A percentile compares a stretch with the other conserved stretches of the same genome.
These are phyloP conservation scores for Talaromyces atroroseus DNA, from an alignment of 2,329 filamentous ascomycete species.

Conservation along the genomic window DNA sequence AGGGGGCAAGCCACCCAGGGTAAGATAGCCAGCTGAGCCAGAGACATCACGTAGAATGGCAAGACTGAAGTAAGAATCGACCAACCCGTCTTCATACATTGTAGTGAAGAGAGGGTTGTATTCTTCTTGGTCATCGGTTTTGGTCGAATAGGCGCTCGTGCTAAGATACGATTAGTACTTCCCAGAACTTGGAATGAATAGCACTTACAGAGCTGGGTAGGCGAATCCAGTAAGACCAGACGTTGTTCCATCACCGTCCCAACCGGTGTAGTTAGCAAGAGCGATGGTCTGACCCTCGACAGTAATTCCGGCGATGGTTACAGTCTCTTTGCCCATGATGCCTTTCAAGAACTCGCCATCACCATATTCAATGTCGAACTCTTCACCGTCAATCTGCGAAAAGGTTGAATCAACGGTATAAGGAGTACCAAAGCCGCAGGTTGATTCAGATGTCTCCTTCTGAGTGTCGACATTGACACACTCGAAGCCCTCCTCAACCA, in stretches of 20 bases:
- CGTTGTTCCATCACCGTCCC: conserved; percentile 41
- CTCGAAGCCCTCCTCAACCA: conserved; percentile 29
- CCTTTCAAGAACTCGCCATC: conserved; percentile 20
- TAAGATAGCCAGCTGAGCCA: conserved; percentile 37
- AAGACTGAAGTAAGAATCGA: conserved; percentile 46
- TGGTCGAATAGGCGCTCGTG: conserved; percentile 19
- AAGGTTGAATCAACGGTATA: conserved; percentile 19
- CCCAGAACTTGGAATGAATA: too few species aligned
- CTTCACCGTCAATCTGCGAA: conserved; percentile 16
- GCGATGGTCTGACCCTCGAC: conserved; percentile 42
- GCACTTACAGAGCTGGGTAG: conserved; percentile 39
- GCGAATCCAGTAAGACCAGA: conserved; percentile 49
- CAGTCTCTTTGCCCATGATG: conserved; percentile 20
- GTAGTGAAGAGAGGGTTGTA: conserved; percentile 50
- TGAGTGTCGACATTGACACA: conserved; percentile 36
- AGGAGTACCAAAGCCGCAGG: conserved; percentile 19
- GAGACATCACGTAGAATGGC: conserved; percentile 35
- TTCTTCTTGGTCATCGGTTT: conserved; percentile 17
- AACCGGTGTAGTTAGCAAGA: conserved; percentile 40
- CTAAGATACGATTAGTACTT: conserved; percentile 18
- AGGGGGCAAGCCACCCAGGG: conserved; percentile 47
- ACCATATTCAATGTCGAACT: conserved; percentile 23
- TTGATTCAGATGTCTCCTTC: conserved; percentile 33
- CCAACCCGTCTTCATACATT: conserved; percentile 42
- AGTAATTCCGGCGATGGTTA: conserved; percentile 40